A percentile compares a stretch with the other conserved stretches of the same genome.
Conservation (phyloP, 768 basidiomycete species). For the Mrakia blollopis region DNA sequence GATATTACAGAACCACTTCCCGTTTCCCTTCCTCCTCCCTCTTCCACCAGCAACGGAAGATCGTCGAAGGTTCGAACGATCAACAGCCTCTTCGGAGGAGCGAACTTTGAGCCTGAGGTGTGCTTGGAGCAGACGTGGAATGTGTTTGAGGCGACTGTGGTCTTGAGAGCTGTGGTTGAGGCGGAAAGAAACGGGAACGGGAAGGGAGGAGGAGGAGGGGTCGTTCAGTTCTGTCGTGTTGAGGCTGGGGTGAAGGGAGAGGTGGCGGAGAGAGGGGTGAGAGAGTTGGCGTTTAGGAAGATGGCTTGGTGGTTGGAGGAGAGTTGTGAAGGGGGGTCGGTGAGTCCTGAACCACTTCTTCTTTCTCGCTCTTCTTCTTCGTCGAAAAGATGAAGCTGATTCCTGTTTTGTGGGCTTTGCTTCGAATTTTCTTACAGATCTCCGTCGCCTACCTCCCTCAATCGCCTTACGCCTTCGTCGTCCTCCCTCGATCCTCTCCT, state of each 20-base stretch:
- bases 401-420: not conserved
- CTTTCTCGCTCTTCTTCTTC: not conserved
- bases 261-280: not conserved
- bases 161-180: not conserved
- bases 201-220: not conserved
- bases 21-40: too few relatives aligned
- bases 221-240: not conserved
- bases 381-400: not conserved
- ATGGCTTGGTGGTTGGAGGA: constrained; percentile 7
- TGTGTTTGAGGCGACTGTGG: not conserved
- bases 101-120: not conserved
- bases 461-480: not conserved
- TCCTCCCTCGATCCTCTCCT: not conserved
- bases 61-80: not conserved
- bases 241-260: not conserved
- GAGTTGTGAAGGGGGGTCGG: constrained; percentile 3
- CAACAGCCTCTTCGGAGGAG: not conserved
- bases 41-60: too few relatives aligned
- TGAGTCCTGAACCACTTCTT: not conserved
- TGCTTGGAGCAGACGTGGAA: not conserved
- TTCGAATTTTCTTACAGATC: not conserved
- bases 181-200: not conserved
- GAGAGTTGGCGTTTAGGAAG: not conserved
- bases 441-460: not conserved
- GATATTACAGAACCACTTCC: not conserved